These are phyloP conservation scores for Babesia gibsoni DNA, from an alignment of 169 alveolate genomes.

Conservation along the genomic window DNA sequence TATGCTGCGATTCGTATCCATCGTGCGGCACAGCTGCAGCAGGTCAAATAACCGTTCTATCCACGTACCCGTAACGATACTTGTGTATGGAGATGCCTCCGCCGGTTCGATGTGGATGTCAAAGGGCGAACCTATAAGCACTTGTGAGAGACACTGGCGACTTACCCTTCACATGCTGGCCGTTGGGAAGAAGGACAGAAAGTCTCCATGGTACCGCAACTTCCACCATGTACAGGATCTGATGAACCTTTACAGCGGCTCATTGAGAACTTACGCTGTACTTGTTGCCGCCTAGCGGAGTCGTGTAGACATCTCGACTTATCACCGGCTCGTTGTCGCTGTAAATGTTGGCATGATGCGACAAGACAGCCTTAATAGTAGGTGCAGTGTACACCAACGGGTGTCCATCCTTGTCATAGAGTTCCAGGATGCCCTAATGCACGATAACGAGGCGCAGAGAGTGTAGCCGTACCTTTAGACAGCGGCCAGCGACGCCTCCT, in stretches of 20 bases:
- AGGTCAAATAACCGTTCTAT: not conserved
- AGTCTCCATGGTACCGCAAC: conserved; percentile 47
- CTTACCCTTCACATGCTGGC: conserved; percentile 47
- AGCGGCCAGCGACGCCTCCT: conserved; percentile 55
- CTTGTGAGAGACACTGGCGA: not conserved
- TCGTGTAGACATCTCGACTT: conserved; percentile 16
- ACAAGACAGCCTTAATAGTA: conserved; percentile 6
- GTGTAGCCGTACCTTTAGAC: conserved; percentile 26
- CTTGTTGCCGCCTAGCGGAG: not conserved
- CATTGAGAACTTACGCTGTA: conserved; percentile 10
- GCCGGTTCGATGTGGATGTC: conserved; percentile 26
- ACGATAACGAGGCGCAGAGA: not conserved
- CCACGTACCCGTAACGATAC: conserved; percentile 12
- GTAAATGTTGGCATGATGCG: not conserved
- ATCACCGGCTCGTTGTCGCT: not conserved
- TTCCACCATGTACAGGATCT: conserved; percentile 44
- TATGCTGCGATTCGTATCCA: conserved; percentile 38
- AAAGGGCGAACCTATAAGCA: conserved; percentile 53
- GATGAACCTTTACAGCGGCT: not conserved
- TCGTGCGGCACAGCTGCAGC: conserved; percentile 29
- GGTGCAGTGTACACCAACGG: not conserved
- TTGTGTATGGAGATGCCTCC: conserved; percentile 44
- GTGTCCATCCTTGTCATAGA: conserved; percentile 34
- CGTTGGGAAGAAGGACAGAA: not conserved
- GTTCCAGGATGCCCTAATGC: conserved; percentile 52